Evolutionary conservation across 1,284 basidiomycete genomes (phyloP), one percentile per base, ranked within the genome.

Genomic region (Inonotus hispidus): DNA sequence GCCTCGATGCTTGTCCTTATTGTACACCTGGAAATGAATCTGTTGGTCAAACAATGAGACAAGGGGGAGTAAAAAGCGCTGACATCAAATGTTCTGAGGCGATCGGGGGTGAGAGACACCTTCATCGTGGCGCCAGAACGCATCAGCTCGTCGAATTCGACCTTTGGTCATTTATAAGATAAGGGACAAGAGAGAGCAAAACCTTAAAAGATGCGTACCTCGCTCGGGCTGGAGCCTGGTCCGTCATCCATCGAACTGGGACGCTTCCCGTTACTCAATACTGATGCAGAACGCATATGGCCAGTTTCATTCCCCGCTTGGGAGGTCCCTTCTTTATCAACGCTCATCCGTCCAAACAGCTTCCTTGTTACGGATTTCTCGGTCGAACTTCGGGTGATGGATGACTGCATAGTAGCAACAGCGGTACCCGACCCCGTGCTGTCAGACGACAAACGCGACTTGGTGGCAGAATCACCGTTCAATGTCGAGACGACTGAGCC

Each of bases 111-210:
- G 63, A 98, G 80, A 53, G 93, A 96, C 68, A 98, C 88, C 72
- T 95, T 96, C 88, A 95, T 91, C 8, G 94, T 96, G 59, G 88
- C 80, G 59, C 88, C 85, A 62, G 90, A 93, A 58, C 85, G 83
- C 83, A 97, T 87, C 71, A 96, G 78, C 71, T 92, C 86, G 74
- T 97, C 94, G 72, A 97, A 97, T 71, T 95, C 91, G 63, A 88
- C 81, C 61, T 82, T 75, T 8, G 47, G 43, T 19, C 25, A 27
- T 60, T 19, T 60, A 62, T 59, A 38, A 52, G 23, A 43, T 27
- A 39, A 49, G 38, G 16, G 32, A 8, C 3, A 32, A 43, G 8
- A 21, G 16, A 43, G 41, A 52, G 32, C 50, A 16, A 75, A 47
- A 81, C 78, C 67, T 82, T 53, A 23, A 56, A 16, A 43, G 35